Evolutionary conservation across 371 early-diverging fungal species (phyloP), one percentile per base, ranked within the genome.

Genomic region (Gilbertella persicaria): DNA sequence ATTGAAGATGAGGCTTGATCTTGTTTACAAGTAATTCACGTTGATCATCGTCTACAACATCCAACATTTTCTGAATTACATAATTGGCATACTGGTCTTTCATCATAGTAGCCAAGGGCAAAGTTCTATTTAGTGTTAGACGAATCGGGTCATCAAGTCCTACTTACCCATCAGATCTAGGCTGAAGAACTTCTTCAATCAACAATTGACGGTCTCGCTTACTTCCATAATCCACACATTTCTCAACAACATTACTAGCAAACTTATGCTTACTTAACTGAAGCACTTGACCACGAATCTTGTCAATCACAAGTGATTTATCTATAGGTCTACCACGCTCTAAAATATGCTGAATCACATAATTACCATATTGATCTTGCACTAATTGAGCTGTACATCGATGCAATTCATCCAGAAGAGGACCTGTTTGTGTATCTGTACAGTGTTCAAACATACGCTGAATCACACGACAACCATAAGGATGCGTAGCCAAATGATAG

Each of bases 31-130:
- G 78, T 19, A 90, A 53, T 39, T 92, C 92, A 23, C 91, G 83
- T 73, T 96, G 94, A 25, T 87, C 85, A 23, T 87, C 93, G 57
- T 91, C 91, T 4, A 93, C 94, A 40, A 96, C 94, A 67, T 99
- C 99, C 50, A 98, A 79, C 93, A 99, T 95, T 68, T 98, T 97
- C 69, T 99, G 99, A 30, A 99, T 95, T 13, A 99, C 99, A 74
- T 99, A 99, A 75, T 99, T 99, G 49, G 99, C 99, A 73, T 94
- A 99, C 80, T 98, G 99, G 79, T 99, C 99, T 71, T 92, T 95
- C 96, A 99, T 98, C 93, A 96, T 94, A 13, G 86, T 71, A 45
- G 96, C 85, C 60, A 95, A 68, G 26, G 94, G 92, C 37, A 87
- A 86, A 0, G 89, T 84, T 5, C 90, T 88, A 58, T 65, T 63